These are phyloP conservation scores for Tulasnella sp. DNA, from an alignment of 768 basidiomycete species.

Conservation along the genomic window DNA sequence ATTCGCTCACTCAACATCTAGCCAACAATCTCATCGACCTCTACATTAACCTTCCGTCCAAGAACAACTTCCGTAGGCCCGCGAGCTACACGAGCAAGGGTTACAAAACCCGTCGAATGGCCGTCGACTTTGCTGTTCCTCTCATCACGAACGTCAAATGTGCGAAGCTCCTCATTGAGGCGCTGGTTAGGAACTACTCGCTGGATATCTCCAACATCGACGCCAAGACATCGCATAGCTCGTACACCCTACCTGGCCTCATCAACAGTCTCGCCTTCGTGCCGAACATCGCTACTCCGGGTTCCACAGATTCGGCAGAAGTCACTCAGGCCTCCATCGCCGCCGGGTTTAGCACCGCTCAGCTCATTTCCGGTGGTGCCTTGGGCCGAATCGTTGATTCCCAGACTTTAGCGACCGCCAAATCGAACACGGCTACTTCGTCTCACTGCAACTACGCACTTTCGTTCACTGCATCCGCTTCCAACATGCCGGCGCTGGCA, in stretches of 20 bases:
- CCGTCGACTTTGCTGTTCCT: conserved; percentile 97
- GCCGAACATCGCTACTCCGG: conserved; percentile 62
- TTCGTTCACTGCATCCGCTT: conserved; percentile 70
- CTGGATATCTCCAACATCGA: conserved; percentile 90
- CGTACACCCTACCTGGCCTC: conserved; percentile 88
- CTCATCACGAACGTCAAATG: conserved; percentile 99
- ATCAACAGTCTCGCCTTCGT: conserved; percentile 88
- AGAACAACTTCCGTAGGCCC: conserved; percentile 95
- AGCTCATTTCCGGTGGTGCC: conserved; percentile 75
- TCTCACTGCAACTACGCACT: conserved; percentile 90
- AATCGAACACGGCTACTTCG: conserved; percentile 60
- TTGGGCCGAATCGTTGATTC: conserved; percentile 67
- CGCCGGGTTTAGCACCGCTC: conserved; percentile 85
- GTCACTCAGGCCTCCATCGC: conserved; percentile 82
- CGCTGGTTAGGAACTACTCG: conserved; percentile 84
- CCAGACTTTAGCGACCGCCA: conserved; percentile 67
- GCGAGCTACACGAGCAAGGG: conserved; percentile 97
- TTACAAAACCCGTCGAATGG: conserved; percentile 96
- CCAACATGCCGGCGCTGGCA: conserved; percentile 64
- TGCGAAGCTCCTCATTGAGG: conserved; percentile 94
- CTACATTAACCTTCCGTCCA: conserved; percentile 99
- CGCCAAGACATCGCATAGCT: conserved; percentile 90
- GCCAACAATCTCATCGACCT: conserved; percentile 98
- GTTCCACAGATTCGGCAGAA: conserved; percentile 62
- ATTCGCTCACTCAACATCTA: conserved; percentile 94